Percentiles rank a stretch among this genome's conserved stretches.
These are phyloP conservation scores for Wickerhamomyces chambardii DNA, from an alignment of 805 yeast genomes.

Conservation along the genomic window DNA sequence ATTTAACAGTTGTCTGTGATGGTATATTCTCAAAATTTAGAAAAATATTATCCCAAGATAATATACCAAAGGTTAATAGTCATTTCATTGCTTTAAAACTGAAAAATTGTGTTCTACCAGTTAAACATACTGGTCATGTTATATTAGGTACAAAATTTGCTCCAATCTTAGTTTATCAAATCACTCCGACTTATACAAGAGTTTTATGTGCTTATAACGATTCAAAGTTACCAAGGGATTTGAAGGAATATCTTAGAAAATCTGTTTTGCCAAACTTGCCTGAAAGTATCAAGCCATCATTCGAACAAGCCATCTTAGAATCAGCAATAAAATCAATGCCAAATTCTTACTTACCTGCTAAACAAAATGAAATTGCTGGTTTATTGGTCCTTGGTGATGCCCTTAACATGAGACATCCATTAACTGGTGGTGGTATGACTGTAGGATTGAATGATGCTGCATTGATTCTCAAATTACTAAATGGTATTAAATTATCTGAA, in stretches of 20 bases:
- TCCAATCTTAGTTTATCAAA: slow-evolving; percentile 86
- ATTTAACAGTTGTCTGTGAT: slow-evolving; percentile 74
- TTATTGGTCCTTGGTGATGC: slow-evolving; percentile 86
- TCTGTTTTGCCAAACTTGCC: slow-evolving; percentile 70
- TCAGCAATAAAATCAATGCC: slow-evolving; percentile 80
- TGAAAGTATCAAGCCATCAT: slow-evolving; percentile 51
- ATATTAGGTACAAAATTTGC: slow-evolving; percentile 70
- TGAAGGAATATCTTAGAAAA: slow-evolving; percentile 48
- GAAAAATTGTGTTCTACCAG: slow-evolving; percentile 67
- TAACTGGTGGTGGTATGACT: slow-evolving; percentile 99
- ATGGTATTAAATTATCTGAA: slow-evolving; percentile 42
- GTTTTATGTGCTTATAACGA: slow-evolving; percentile 83
- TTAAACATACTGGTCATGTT: slow-evolving; percentile 79
- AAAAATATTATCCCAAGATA: slow-evolving; percentile 52
- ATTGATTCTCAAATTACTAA: slow-evolving; percentile 55
- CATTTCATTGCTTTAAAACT: slow-evolving; percentile 83
- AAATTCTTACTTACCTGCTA: slow-evolving; percentile 81
- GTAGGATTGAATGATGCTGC: slow-evolving; percentile 88
- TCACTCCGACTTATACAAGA: slow-evolving; percentile 74
- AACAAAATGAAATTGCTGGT: slow-evolving; percentile 63
- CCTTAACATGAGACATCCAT: slow-evolving; percentile 94
- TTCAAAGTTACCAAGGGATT: slow-evolving; percentile 61
- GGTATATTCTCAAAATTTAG: slow-evolving; percentile 94
- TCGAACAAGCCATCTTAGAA: slow-evolving; percentile 49
- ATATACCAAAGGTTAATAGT: slow-evolving; percentile 63